Percentiles rank a stretch among this genome's conserved stretches.
These are phyloP conservation scores for Trichoderma semiorbis DNA, from an alignment of 2,329 filamentous ascomycete genomes.

Conservation along the genomic window DNA sequence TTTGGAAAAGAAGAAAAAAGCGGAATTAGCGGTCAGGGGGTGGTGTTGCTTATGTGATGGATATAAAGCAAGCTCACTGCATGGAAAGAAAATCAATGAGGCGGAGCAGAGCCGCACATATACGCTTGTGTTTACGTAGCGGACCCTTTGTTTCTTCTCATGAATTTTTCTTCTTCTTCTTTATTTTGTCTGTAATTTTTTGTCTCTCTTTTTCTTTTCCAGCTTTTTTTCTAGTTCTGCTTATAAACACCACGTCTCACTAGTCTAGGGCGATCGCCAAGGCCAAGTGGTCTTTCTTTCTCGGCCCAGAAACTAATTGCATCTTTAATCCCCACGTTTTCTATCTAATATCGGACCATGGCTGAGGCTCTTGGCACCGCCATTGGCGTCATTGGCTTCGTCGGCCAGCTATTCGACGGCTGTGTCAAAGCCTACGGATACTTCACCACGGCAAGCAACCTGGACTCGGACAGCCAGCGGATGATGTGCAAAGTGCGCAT, in stretches of 20 bases:
- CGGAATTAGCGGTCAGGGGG: background rate
- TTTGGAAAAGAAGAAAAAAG: background rate
- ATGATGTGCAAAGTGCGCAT: conserved; percentile 48
- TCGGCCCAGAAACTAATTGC: background rate
- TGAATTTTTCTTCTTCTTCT: background rate
- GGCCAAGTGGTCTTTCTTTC: background rate
- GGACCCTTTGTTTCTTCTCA: background rate
- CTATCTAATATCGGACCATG: conserved; percentile 16
- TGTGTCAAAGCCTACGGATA: conserved; percentile 45
- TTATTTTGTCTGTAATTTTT: background rate
- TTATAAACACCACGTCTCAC: background rate
- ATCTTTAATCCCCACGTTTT: background rate
- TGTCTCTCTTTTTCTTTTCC: background rate
- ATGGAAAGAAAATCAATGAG: background rate
- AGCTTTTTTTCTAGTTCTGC: background rate
- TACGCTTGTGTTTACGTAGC: background rate
- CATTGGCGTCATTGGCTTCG: conserved; percentile 42
- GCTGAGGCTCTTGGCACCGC: conserved; percentile 42
- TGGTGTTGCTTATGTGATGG: background rate
- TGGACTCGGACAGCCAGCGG: conserved; percentile 42
- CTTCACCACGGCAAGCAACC: conserved; percentile 41
- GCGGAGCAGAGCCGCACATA: background rate
- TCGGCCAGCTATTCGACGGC: conserved; percentile 46
- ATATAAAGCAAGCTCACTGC: background rate
- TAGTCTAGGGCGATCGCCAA: background rate